These are phyloP conservation scores for Wolfiporia cocos DNA, from an alignment of 1,284 basidiomycete genomes.

Conservation along the genomic window DNA sequence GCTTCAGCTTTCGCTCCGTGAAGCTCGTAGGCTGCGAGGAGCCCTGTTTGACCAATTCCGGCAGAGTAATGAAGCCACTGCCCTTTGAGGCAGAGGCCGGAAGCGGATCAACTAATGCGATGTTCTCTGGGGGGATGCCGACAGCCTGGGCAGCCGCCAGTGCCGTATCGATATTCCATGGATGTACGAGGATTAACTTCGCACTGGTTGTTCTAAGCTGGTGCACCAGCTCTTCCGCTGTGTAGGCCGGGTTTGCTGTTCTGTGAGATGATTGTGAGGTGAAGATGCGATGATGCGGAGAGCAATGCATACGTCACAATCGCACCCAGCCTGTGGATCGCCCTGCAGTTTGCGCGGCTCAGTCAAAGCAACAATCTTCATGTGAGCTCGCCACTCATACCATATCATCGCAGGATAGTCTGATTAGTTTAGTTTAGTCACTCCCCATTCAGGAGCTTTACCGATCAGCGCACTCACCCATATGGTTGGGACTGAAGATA, in stretches of 20 bases:
- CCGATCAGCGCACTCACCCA: slow-evolving; percentile 19
- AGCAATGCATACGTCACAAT: slow-evolving; percentile 49
- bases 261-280: slow-evolving; percentile 19
- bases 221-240: slow-evolving; percentile 53
- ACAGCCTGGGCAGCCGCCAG: slow-evolving; percentile 40
- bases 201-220: slow-evolving; percentile 51
- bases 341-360: slow-evolving; percentile 33
- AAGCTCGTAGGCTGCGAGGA: slow-evolving; percentile 33
- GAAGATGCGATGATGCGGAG: background rate
- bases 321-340: slow-evolving; percentile 61
- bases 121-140: slow-evolving; percentile 42
- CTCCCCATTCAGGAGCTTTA: background rate
- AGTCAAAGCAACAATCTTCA: background rate
- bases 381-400: slow-evolving; percentile 11
- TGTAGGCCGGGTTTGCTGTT: slow-evolving; percentile 66
- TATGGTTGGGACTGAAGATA: slow-evolving; percentile 30
- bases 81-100: background rate
- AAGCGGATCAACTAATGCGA: slow-evolving; percentile 43
- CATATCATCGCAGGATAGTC: slow-evolving; percentile 70
- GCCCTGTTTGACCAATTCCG: slow-evolving; percentile 48
- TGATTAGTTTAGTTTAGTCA: slow-evolving; percentile 15
- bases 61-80: slow-evolving; percentile 37
- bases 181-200: slow-evolving; percentile 48
- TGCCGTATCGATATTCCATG: slow-evolving; percentile 42
- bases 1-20: slow-evolving; percentile 40